A percentile compares a stretch with the other conserved stretches of the same genome.
These are phyloP conservation scores for Medicago ruthenica DNA, from an alignment of 306 rosid genomes.

Conservation along the genomic window DNA sequence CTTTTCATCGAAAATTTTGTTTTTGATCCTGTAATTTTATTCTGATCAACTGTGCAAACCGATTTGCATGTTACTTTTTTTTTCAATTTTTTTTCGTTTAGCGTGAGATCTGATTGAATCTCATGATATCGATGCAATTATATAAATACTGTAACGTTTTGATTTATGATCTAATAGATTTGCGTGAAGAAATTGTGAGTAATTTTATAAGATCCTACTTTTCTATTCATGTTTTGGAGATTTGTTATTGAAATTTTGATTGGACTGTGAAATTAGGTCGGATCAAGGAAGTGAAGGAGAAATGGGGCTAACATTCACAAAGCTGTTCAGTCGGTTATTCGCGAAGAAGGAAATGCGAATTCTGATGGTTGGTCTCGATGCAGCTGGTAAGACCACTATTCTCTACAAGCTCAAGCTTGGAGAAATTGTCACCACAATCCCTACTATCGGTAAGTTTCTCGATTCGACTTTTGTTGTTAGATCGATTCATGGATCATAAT, in stretches of 20 bases:
- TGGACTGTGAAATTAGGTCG: conserved; percentile 41
- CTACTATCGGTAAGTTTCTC: conserved; percentile 86
- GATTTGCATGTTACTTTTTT: conserved; percentile 23
- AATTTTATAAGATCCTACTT: neutral
- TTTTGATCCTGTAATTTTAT: neutral
- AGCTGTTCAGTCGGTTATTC: conserved; percentile 97
- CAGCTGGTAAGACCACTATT: conserved; percentile 99
- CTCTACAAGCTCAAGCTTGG: conserved; percentile 99
- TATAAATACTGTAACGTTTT: too few relatives aligned
- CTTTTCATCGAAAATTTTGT: neutral
- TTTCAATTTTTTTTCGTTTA: neutral
- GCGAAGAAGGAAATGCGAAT: conserved; percentile 99
- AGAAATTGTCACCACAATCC: conserved; percentile 97
- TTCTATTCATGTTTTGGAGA: neutral
- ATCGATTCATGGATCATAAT: neutral
- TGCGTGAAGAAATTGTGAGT: neutral
- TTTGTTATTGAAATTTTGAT: conserved; percentile 16
- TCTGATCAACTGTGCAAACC: neutral
- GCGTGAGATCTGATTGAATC: conserved; percentile 56
- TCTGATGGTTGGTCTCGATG: conserved; percentile 99
- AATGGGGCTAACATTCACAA: conserved; percentile 99
- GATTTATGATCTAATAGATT: neutral
- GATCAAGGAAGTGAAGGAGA: conserved; percentile 55
- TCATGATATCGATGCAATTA: neutral
- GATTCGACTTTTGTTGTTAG: neutral